phyloP scores from a whole-genome alignment of 2,329 filamentous ascomycete genomes.

The Colletotrichum kahawae region DNA sequence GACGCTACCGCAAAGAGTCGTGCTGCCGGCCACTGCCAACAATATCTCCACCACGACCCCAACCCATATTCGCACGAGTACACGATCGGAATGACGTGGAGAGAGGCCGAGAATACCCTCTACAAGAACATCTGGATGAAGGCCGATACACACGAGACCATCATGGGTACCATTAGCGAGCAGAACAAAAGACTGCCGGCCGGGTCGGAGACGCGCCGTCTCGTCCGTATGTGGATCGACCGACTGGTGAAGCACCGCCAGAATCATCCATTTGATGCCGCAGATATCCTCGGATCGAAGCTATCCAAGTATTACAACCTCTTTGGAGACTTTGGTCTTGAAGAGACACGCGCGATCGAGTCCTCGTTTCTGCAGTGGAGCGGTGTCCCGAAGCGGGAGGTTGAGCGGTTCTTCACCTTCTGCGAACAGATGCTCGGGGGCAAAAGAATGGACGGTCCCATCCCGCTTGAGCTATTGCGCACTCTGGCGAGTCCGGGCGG shows the following conservation, averaged over 20 bases:
- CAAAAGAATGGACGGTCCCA: background rate
- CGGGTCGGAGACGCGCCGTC: conserved; percentile 5
- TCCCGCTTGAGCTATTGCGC: background rate
- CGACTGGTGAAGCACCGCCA: background rate
- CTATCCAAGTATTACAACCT: conserved; percentile 2
- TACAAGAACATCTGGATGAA: conserved; percentile 16
- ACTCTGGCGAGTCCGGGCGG: background rate
- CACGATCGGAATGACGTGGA: conserved; percentile 5
- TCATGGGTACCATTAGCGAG: background rate
- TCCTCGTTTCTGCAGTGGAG: background rate
- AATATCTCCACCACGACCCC: conserved; percentile 8
- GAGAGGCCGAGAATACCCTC: background rate
- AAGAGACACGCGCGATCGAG: background rate
- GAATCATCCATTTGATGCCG: background rate
- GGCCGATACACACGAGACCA: background rate
- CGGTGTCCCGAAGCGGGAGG: background rate
- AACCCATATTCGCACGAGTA: conserved; percentile 18
- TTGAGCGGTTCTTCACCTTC: background rate
- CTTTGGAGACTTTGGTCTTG: background rate
- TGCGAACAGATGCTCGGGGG: background rate
- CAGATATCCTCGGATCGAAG: background rate
- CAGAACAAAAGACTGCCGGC: background rate
- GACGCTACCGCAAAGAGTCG: background rate
- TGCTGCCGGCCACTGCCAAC: background rate
- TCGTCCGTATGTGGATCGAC: background rate